Base-by-base conservation (phyloP, 2,329 filamentous ascomycete genomes). In the Capronia americana region DNA sequence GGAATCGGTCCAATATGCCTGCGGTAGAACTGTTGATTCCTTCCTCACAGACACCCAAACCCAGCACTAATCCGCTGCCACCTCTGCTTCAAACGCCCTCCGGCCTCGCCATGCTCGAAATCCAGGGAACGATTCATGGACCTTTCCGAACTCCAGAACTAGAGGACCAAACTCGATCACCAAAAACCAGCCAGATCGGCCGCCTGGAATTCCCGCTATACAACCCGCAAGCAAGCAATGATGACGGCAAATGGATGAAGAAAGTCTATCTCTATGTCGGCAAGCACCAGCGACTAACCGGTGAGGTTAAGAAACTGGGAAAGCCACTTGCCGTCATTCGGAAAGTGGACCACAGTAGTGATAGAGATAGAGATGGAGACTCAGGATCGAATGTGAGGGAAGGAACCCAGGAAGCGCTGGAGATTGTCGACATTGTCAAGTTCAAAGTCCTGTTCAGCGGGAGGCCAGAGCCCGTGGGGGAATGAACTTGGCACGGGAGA, bases 101-200 rank as follows among this genome's bases (percentile, higher is more conserved):
- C 0, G 95, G 95, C 58, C 86, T 97, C 48, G 94, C 94, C 20
- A 84, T 99, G 54, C 83, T 99, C 64, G 95, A 98, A 80, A 87
- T 99, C 14, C 95, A 99, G 82, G 95, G 93, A 68, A 92, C 88
- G 14, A 89, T 99, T 79, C 94, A 96, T 77, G 83, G 93, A 0
- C 89, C 92, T 7, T 69, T 79, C 1, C 71, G 76, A 32, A 73
- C 70, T n/a, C 48, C 32, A 11, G 67, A 74, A 8, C 62, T 64
- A 26, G 55, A 66, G 8, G 64, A 72, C 60, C 10, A 67, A 56
- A 23, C n/a, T 34, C 17, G 44, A 11, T n/a, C 68, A 17, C 61
- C 72, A 28, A 76, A 74, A 64, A 78, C 82, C 60, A 86, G 87
- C 1, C 79, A 83, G 28, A 83, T 96, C 70, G 93, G 93, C 34